Percentiles rank a stretch among this genome's conserved stretches.
These are phyloP conservation scores for Aspergillus luchuensis DNA, from an alignment of 2,329 filamentous ascomycete genomes.

Conservation along the genomic window DNA sequence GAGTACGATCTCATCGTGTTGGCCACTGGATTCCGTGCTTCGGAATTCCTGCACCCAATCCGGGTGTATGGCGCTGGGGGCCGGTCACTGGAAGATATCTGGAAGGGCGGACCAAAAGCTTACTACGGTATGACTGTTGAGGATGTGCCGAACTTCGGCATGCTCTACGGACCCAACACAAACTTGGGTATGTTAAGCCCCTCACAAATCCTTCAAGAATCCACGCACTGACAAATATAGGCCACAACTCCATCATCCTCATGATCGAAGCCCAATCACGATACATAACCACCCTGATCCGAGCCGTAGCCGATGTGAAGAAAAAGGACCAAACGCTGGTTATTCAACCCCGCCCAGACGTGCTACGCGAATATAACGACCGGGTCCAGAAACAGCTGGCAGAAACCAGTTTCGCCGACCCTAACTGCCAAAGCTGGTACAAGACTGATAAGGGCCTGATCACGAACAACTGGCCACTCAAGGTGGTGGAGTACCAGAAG, in stretches of 20 bases:
- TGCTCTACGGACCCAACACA: constrained; percentile 62
- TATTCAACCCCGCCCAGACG: constrained; percentile 47
- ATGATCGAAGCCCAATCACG: constrained; percentile 62
- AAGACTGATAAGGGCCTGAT: constrained; percentile 57
- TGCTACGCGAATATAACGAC: constrained; percentile 50
- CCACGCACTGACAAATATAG: too few relatives aligned
- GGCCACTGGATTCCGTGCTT: constrained; percentile 61
- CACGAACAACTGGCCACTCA: constrained; percentile 60
- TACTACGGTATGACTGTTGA: constrained; percentile 56
- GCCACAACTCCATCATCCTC: constrained; percentile 61
- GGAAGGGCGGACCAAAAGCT: constrained; percentile 55
- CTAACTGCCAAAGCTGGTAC: constrained; percentile 59
- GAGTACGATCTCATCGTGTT: constrained; percentile 59
- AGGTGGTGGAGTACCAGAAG: constrained; percentile 59
- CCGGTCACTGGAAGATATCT: constrained; percentile 52
- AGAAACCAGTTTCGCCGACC: constrained; percentile 55
- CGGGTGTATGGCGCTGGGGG: constrained; percentile 51
- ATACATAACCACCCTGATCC: constrained; percentile 56
- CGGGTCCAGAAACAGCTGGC: constrained; percentile 49
- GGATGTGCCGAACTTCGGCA: constrained; percentile 57
- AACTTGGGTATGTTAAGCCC: constrained; percentile 48
- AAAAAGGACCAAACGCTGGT: constrained; percentile 43
- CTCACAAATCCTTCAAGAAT: too few relatives aligned
- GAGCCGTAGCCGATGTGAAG: constrained; percentile 51
- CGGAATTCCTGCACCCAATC: constrained; percentile 62